Conservation (phyloP, 2,329 filamentous ascomycete genomes). For the Xylariaceae sp. region DNA sequence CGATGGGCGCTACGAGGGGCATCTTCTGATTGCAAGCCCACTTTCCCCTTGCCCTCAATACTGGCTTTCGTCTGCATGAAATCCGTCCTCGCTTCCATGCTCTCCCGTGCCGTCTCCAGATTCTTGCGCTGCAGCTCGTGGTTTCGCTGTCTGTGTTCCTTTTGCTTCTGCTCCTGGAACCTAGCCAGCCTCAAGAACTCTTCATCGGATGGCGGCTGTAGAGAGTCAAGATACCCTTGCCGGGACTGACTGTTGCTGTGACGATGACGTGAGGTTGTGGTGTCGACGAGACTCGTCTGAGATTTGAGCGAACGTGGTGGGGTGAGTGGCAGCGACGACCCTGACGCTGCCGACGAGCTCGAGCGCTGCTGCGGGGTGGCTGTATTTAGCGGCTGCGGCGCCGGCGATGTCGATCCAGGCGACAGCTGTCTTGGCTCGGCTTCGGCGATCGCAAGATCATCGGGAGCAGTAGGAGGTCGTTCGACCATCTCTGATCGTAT, state of each 20-base stretch:
- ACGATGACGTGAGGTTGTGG: background rate
- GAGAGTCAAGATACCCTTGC: slow-evolving; percentile 46
- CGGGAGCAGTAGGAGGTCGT: no score
- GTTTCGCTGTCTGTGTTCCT: slow-evolving; percentile 37
- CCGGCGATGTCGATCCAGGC: background rate
- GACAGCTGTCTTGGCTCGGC: no score
- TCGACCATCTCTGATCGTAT: no score
- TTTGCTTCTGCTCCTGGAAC: slow-evolving; percentile 44
- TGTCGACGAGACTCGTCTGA: slow-evolving; percentile 2
- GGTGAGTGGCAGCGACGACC: slow-evolving; percentile 13
- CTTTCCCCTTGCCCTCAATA: slow-evolving; percentile 6
- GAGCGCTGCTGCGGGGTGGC: no score
- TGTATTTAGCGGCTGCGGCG: no score
- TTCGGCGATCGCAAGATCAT: no score
- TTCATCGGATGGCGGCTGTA: slow-evolving; percentile 41
- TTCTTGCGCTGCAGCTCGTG: slow-evolving; percentile 28
- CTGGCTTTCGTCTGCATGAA: slow-evolving; percentile 28
- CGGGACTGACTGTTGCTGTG: slow-evolving; percentile 16
- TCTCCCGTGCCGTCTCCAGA: slow-evolving; percentile 12
- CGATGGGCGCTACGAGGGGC: background rate
- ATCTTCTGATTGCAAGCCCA: background rate
- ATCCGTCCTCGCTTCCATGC: slow-evolving; percentile 26
- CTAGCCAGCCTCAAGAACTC: slow-evolving; percentile 45
- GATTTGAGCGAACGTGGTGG: slow-evolving; percentile 16
- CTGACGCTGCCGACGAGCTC: background rate